Percentiles rank a stretch among this genome's conserved stretches.
Evolutionary conservation across 148 eudicot genomes (phyloP).

Genomic region (Amaranthus palmeri): DNA sequence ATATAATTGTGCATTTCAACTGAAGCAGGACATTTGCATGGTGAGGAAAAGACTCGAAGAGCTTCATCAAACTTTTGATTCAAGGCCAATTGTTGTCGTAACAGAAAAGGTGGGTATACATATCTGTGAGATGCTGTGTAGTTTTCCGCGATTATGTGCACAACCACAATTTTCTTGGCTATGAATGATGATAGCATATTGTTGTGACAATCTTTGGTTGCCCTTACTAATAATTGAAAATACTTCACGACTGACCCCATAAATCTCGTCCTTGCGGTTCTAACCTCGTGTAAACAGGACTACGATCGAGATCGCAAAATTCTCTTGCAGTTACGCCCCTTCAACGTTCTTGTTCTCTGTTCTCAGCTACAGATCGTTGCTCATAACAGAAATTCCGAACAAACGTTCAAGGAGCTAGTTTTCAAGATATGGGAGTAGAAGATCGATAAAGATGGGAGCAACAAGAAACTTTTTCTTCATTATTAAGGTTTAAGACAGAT

Average conservation of each 20-base stretch:
- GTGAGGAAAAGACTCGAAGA: constrained; percentile 48
- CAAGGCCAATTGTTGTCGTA: constrained; percentile 51
- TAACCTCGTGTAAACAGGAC: constrained; percentile 46
- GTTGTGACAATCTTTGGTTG: neutral
- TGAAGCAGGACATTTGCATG: constrained; percentile 48
- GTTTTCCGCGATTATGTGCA: neutral
- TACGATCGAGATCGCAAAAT: constrained; percentile 68
- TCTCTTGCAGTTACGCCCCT: constrained; percentile 46
- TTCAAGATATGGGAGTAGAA: constrained; percentile 9
- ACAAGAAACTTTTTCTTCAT: neutral
- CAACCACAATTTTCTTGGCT: neutral
- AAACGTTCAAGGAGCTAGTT: constrained; percentile 42
- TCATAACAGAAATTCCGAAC: constrained; percentile 44
- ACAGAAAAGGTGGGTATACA: constrained; percentile 82
- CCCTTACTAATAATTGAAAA: no score
- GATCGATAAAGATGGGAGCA: neutral
- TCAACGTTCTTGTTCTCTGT: constrained; percentile 62
- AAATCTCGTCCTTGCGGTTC: neutral
- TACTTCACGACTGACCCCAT: no score
- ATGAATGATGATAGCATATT: neutral
- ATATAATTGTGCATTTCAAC: constrained; percentile 8
- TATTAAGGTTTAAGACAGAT: no score
- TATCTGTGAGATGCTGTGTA: neutral
- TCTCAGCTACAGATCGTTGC: constrained; percentile 50
- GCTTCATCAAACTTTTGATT: constrained; percentile 39